A percentile compares a stretch with the other conserved stretches of the same genome.
phyloP scores from a whole-genome alignment of 2,329 filamentous ascomycete genomes.

The Botrytis medusae region DNA sequence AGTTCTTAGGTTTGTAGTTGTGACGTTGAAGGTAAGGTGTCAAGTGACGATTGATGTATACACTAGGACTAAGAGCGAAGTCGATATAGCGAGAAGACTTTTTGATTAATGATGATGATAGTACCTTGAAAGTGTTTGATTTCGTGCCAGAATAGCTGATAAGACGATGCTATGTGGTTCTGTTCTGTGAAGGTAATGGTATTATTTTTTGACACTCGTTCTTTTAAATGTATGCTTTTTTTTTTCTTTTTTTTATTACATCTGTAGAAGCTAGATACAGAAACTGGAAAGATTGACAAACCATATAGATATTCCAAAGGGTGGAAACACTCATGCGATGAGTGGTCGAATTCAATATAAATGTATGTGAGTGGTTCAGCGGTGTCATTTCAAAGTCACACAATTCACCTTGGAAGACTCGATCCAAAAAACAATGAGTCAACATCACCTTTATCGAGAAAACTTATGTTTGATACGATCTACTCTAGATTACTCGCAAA shows the following conservation, averaged over 20 bases:
- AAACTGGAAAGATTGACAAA: neutral
- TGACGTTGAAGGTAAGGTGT: rapidly evolving
- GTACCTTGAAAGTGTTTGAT: neutral
- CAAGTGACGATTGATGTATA: neutral
- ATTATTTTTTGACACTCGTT: too few species aligned
- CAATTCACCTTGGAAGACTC: neutral
- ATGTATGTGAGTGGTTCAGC: neutral
- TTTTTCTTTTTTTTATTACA: too few species aligned
- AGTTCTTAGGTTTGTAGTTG: neutral
- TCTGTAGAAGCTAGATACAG: neutral
- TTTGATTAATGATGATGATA: neutral
- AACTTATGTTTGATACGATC: neutral
- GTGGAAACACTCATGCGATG: neutral
- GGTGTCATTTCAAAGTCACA: neutral
- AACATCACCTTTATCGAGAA: neutral
- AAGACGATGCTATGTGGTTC: neutral
- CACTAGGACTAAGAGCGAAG: neutral
- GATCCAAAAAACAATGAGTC: neutral
- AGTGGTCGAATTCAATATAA: neutral
- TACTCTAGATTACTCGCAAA: neutral
- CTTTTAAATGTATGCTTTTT: neutral
- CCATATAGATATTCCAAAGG: neutral
- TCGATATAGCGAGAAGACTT: neutral
- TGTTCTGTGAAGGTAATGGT: neutral
- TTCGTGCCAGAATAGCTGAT: rapidly evolving